Percentiles rank a stretch among this genome's conserved stretches.
phyloP scores from a whole-genome alignment of 208 protist genomes.

The Lotmaria passim region DNA sequence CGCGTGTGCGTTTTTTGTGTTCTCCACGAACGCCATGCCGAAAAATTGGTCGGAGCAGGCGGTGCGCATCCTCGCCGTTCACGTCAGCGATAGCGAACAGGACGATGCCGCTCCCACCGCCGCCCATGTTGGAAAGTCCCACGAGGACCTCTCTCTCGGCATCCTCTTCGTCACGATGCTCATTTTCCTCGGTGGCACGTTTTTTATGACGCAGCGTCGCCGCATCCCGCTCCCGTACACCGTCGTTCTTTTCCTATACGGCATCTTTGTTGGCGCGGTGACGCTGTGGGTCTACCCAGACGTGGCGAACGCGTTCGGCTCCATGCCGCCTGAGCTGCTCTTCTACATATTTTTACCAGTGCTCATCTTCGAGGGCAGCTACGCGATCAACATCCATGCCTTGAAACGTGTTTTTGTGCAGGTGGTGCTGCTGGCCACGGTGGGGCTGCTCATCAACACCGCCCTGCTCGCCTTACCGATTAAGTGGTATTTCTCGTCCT shows the following conservation, averaged over 20 bases:
- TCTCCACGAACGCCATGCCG: background rate
- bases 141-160: conserved; percentile 44
- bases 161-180: conserved; percentile 75
- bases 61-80: background rate
- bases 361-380: conserved; percentile 90
- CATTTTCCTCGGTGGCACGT: conserved; percentile 77
- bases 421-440: conserved; percentile 70
- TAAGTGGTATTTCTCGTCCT: conserved; percentile 54
- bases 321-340: conserved; percentile 80
- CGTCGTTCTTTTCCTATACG: conserved; percentile 82
- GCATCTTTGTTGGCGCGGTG: conserved; percentile 68
- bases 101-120: background rate
- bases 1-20: background rate
- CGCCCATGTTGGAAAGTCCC: background rate
- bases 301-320: conserved; percentile 55
- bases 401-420: conserved; percentile 72
- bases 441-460: conserved; percentile 83
- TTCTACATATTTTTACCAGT: conserved; percentile 92
- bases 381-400: conserved; percentile 80
- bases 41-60: background rate
- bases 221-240: conserved; percentile 80
- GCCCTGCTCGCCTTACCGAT: conserved; percentile 56
- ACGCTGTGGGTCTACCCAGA: conserved; percentile 54
- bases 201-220: conserved; percentile 66
- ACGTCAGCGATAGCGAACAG: too few relatives aligned